These are phyloP conservation scores for Picea glauca DNA, from an alignment of 75 land plant species.

Conservation along the genomic window DNA sequence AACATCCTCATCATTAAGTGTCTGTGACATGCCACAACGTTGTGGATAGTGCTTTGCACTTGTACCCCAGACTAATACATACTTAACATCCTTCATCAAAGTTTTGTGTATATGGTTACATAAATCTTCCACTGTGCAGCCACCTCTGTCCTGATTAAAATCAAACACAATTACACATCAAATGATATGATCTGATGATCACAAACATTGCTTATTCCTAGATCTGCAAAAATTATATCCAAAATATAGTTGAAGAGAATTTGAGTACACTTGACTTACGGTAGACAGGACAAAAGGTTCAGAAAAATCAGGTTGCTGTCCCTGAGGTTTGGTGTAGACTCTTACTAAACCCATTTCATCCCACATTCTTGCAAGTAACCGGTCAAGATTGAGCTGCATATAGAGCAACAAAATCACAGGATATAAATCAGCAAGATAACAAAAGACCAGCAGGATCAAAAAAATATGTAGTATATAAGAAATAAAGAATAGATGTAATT, in stretches of 20 bases:
- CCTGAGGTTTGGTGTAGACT: slow-evolving; percentile 97
- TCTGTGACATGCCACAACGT: slow-evolving; percentile 84
- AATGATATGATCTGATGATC: background rate
- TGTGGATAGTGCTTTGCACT: slow-evolving; percentile 98
- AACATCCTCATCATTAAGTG: slow-evolving; percentile 92
- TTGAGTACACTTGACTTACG: slow-evolving; percentile 35
- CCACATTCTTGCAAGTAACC: slow-evolving; percentile 98
- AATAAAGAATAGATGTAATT: slow-evolving; percentile 1
- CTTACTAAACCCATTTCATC: slow-evolving; percentile 99
- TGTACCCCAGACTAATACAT: slow-evolving; percentile 95
- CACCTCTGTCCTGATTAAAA: slow-evolving; percentile 82
- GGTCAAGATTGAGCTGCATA: slow-evolving; percentile 85
- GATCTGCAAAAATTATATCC: too few species aligned
- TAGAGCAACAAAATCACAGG: slow-evolving; percentile 2
- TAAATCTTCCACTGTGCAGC: slow-evolving; percentile 95
- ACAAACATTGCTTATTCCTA: background rate
- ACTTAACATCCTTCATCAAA: slow-evolving; percentile 87
- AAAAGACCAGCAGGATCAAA: background rate
- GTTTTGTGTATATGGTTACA: slow-evolving; percentile 93
- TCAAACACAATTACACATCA: background rate
- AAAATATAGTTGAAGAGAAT: background rate
- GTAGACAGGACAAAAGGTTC: slow-evolving; percentile 93
- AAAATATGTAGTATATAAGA: background rate
- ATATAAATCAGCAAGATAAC: slow-evolving; percentile 1
- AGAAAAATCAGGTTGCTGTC: slow-evolving; percentile 97